These are phyloP conservation scores for Gracilaria gracilis DNA, from an alignment of 23 red algal species.

Conservation along the genomic window DNA sequence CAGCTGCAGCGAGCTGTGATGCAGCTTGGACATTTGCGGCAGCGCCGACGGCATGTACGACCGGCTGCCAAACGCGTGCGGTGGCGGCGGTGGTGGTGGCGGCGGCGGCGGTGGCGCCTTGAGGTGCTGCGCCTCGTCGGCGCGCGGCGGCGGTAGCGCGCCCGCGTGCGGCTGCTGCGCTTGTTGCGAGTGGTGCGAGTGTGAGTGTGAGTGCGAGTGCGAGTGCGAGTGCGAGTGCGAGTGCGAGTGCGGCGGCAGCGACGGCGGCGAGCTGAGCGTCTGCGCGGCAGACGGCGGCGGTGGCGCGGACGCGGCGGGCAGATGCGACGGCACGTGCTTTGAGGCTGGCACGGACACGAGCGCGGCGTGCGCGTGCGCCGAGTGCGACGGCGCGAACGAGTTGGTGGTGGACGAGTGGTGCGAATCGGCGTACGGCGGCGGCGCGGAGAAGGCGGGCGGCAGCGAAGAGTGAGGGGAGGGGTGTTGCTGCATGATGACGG, in stretches of 20 bases:
- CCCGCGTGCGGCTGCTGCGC: neutral
- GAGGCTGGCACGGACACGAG: neutral
- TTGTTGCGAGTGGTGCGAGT: neutral
- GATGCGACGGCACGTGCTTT: neutral
- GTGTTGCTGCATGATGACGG: slow-evolving; percentile 45
- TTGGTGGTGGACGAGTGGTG: slow-evolving; percentile 56
- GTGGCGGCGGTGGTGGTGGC: no score
- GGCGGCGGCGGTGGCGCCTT: neutral
- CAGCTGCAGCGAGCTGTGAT: slow-evolving; percentile 21
- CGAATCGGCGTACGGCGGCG: slow-evolving; percentile 30
- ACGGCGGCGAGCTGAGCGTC: neutral
- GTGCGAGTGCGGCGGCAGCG: neutral
- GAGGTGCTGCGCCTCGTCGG: slow-evolving; percentile 1
- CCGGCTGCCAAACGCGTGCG: neutral
- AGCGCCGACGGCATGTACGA: slow-evolving; percentile 14
- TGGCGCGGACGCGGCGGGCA: no score
- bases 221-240: neutral
- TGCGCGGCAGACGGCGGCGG: neutral
- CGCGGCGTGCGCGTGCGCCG: slow-evolving; percentile 6
- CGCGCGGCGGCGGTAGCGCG: slow-evolving; percentile 9
- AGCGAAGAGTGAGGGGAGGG: slow-evolving; percentile 43
- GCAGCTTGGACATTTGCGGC: slow-evolving; percentile 45
- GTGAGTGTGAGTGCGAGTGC: neutral
- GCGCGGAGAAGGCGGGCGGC: slow-evolving; percentile 30
- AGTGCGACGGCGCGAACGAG: slow-evolving; percentile 29